phyloP scores from a whole-genome alignment of 495 filamentous ascomycete genomes.

The Annulohypoxylon stygium region DNA sequence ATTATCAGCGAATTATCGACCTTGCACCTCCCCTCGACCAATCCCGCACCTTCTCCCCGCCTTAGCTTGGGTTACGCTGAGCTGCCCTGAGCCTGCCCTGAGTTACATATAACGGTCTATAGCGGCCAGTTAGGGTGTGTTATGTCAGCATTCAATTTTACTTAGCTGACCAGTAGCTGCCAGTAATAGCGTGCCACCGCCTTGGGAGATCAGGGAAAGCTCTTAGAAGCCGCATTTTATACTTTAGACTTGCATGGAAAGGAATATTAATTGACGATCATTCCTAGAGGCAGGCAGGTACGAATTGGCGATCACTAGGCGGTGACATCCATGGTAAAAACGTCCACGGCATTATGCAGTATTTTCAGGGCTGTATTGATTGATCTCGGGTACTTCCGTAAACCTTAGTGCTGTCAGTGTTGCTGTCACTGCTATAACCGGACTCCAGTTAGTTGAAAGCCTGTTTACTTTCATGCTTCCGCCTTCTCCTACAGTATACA shows the following conservation, averaged over 20 bases:
- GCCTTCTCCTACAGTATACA: background rate
- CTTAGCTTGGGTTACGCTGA: slow-evolving; percentile 21
- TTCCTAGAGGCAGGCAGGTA: background rate
- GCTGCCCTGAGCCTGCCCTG: background rate
- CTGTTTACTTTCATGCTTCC: background rate
- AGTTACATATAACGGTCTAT: slow-evolving; percentile 11
- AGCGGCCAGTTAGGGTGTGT: background rate
- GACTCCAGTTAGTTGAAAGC: background rate
- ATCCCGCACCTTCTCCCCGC: slow-evolving; percentile 43
- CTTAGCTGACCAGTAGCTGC: background rate
- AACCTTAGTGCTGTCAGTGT: background rate
- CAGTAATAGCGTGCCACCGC: slow-evolving; percentile 25
- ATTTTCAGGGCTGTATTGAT: background rate
- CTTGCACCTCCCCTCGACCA: slow-evolving; percentile 12
- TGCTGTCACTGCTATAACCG: background rate
- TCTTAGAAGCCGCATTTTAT: slow-evolving; percentile 18
- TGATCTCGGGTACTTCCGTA: background rate
- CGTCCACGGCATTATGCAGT: background rate
- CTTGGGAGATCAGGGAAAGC: slow-evolving; percentile 9
- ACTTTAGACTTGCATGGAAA: slow-evolving; percentile 8
- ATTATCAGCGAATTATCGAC: slow-evolving; percentile 3
- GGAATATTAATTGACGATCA: slow-evolving; percentile 7
- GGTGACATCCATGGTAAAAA: background rate
- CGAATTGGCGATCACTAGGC: slow-evolving; percentile 3
- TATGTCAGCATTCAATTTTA: background rate